phyloP scores from a whole-genome alignment of 495 filamentous ascomycete species.

The Pyrenula massariospora region DNA sequence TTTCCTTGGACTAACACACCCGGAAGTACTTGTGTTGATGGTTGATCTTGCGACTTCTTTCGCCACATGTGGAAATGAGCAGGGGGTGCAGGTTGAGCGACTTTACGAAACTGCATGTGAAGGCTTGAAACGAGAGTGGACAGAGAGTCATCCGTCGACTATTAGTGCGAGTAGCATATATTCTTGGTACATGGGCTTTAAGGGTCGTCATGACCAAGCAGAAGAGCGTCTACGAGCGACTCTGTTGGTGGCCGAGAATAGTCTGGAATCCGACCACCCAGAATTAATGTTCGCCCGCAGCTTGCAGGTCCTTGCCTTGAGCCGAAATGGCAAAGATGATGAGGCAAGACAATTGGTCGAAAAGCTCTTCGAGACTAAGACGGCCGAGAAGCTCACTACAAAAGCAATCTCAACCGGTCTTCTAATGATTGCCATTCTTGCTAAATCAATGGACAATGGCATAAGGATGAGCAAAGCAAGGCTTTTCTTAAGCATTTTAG shows the following conservation, averaged over 20 bases:
- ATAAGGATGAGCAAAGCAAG: background rate
- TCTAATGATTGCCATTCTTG: background rate
- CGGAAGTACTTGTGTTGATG: background rate
- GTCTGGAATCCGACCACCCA: background rate
- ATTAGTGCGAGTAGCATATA: background rate
- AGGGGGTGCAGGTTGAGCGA: background rate
- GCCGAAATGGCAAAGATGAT: background rate
- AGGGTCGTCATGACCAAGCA: background rate
- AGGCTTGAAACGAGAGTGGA: background rate
- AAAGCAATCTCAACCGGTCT: background rate
- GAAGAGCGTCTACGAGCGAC: background rate
- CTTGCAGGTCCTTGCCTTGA: background rate
- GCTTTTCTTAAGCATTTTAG: background rate
- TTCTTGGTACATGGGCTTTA: background rate
- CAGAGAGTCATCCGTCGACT: background rate
- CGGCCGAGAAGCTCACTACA: background rate
- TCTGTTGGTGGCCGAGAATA: background rate
- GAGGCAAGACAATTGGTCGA: background rate
- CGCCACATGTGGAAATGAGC: background rate
- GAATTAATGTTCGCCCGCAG: background rate
- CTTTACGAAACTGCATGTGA: background rate
- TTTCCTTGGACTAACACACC: background rate
- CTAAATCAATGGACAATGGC: background rate
- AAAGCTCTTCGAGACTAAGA: background rate
- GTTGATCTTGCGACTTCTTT: background rate